Conservation (phyloP, 148 eudicot genomes). For the Vaccinium vitisidaea region DNA sequence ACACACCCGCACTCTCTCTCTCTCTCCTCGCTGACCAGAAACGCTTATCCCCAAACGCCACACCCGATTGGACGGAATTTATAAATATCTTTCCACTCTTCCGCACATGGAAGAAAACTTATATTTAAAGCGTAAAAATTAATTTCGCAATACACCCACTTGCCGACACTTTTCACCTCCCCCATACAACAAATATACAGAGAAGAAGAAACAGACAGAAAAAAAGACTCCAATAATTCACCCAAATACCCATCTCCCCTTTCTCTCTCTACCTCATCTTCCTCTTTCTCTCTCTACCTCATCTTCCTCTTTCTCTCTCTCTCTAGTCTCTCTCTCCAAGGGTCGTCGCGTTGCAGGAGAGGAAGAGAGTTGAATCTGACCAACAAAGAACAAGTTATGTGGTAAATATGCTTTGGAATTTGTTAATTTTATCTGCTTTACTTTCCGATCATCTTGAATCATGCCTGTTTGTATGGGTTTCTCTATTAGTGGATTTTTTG, state of each 20-base stretch:
- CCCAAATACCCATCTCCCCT: not conserved
- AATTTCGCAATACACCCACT: conserved; percentile 6
- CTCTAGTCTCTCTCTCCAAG: not conserved
- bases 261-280: too few species aligned
- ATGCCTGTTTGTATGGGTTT: not conserved
- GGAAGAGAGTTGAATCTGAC: not conserved
- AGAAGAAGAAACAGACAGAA: not conserved
- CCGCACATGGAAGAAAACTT: not conserved
- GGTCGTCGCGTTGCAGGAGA: not conserved
- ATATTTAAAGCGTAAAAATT: not conserved
- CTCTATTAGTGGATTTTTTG: not conserved
- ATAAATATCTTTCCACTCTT: conserved; percentile 10
- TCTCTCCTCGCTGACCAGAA: conserved; percentile 6
- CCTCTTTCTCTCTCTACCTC: too few species aligned
- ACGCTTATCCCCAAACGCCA: conserved; percentile 3
- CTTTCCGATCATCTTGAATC: not conserved
- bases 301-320: not conserved
- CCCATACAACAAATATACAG: conserved; percentile 8
- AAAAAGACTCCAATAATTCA: not conserved
- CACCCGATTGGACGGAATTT: conserved; percentile 1
- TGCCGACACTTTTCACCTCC: conserved; percentile 44
- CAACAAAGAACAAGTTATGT: not conserved
- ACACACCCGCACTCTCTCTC: not conserved
- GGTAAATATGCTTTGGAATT: not conserved
- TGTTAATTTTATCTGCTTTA: not conserved